Base-by-base conservation (phyloP, 164 flowering plant species). In the Buxus sempervirens region DNA sequence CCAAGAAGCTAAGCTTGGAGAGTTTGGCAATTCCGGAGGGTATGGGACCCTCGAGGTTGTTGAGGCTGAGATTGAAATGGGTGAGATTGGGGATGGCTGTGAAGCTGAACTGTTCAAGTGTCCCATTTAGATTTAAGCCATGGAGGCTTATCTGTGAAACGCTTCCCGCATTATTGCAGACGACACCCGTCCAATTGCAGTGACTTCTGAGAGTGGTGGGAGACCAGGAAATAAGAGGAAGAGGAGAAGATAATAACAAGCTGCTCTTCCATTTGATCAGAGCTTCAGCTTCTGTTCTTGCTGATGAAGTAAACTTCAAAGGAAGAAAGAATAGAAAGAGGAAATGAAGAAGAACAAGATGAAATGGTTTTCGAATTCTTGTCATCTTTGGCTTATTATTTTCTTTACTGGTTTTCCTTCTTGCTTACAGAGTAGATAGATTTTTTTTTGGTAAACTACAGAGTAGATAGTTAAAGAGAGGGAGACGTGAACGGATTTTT, bases 121-220 rank as follows among this genome's bases (percentile, higher is more conserved):
- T 73, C 21, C 83, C 88, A 4, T 21, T 12, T 36, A 86, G 74
- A 61, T 28, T 23, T 20, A 62, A 22, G 48, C 24, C 62, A 8
- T 82, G 56, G 28, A 86, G 78, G 67, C 77, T 69, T 19, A 86
- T 72, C 25, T 70, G 62, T 1, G 82, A 73, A 41, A 82, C 74
- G 9, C 57, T 66, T 67, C 73, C 72, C 3, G 69, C 22, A 20
- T 63, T 9, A 63, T 79, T 63, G 64, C 90, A 86, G 58, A 26
- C 56, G 61, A 86, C 71, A 28, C 77, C 82, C 38, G 80, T 76
- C 88, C 90, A 86, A 70, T 77, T 76, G 84, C 88, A 86, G 51
- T 73, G 77, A 66, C 60, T 76, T 22, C 48, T 21, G 55, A 51
- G 28, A 67, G 73, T 77, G 70, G 70, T 56, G 32, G 57, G 56